Evolutionary conservation across 169 alveolate species (phyloP).

Genomic region (Cryptosporidium tyzzeri): DNA sequence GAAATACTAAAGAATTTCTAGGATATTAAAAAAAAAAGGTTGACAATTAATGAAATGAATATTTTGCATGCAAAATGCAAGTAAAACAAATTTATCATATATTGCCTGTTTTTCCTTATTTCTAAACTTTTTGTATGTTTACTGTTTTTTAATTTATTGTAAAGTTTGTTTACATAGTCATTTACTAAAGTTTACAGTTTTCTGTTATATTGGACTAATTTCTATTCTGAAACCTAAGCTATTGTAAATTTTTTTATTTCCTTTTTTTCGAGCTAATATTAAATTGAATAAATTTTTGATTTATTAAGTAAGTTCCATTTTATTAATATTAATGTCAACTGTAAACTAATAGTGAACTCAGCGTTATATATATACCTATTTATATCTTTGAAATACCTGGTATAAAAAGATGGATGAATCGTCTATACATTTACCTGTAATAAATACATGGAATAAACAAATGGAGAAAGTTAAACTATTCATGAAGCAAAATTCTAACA

Average conservation of each 20-base stretch:
- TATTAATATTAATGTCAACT: background rate
- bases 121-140: background rate
- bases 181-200: background rate
- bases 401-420: conserved; percentile 30
- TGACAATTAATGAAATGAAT: too few species aligned
- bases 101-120: too few species aligned
- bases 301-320: too few species aligned
- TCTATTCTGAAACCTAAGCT: background rate
- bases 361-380: background rate
- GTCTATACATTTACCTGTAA: conserved; percentile 49
- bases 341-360: background rate
- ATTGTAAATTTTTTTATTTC: background rate
- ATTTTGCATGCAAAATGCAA: background rate
- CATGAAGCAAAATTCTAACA: background rate
- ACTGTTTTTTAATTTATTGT: too few species aligned
- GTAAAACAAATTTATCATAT: background rate
- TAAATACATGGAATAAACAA: conserved; percentile 66
- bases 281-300: background rate
- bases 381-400: background rate
- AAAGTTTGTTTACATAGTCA: background rate
- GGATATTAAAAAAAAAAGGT: too few species aligned
- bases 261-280: conserved; percentile 9
- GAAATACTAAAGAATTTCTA: background rate
- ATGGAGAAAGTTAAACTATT: conserved; percentile 53
- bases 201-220: background rate